Evolutionary conservation across 805 yeast species (phyloP), one percentile per base, ranked within the genome.

Genomic region (Ogataea allantospora): DNA sequence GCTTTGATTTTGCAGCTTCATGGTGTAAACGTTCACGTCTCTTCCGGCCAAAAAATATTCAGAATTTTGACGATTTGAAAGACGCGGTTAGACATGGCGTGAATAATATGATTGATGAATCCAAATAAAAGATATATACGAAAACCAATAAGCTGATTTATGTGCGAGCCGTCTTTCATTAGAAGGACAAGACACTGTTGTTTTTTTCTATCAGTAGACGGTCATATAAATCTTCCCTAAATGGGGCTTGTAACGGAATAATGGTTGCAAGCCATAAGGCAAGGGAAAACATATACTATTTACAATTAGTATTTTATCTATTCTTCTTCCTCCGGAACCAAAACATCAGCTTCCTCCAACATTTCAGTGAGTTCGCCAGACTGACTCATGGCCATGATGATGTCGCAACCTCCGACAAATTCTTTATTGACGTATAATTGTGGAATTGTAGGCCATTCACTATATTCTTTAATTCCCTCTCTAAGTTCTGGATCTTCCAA

Each of bases 391-490:
- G 85, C 78, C 58, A 83, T 87, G 36, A 93, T 73, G 47, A 93
- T 89, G 64, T 93, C 99, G 66, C 97, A 93, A 4, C 99, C 99
- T 30, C 99, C 99, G 37, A 93, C 75, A 58, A 93, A 93, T 60
- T 93, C 99, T 50, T 82, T 80, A 51, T 82, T 76, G 10, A 93
- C 88, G 58, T 89, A 93, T 29, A 93, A 73, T 65, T 93, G 99
- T 11, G 99, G 99, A 43, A 93, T 88, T 1, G 99, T 93, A 40
- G 99, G 99, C 99, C 99, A 93, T 48, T 85, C 82, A 51, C 91
- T 80, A 65, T 77, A 93, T 61, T 93, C 99, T 67, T 93, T 93
- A 55, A 93, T 88, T 21, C 98, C 99, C 32, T 86, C 80, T 66
- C 99, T 84, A 47, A 93, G 75, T 54, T 93, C 98, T 3, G 83